Base-by-base conservation (phyloP, 148 eudicot species). In the Vaccinium darrowii region DNA sequence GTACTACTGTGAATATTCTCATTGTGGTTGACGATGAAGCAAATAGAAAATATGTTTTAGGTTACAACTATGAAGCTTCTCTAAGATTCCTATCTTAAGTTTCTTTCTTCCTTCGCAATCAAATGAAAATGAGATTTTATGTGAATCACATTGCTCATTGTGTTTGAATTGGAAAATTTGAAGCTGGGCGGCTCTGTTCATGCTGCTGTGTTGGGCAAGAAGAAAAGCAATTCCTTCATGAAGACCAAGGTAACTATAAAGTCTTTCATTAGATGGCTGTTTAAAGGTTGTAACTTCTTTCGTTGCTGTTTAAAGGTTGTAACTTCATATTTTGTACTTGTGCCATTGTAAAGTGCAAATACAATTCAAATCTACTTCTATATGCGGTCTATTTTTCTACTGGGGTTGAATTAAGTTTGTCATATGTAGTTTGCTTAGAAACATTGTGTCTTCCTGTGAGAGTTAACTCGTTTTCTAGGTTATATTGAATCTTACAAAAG, bases 221-320 rank as follows among this genome's bases (percentile, higher is more conserved):
- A 88, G 5, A 92, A 81, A 39, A 88, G 85, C 84, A 90, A 83
- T 88, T 87, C 87, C 54, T 85, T 85, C 79, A 73, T 87, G 18
- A 93, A 89, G 76, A 77, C 85, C 33, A 92, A 94, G 95, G 98
- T 95, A 78, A 81, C 33, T 9, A 36, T 9, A 25, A 58, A 49
- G 21, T 81, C 11, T 51, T 21, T 82, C 76, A 58, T 10, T 74
- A 52, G 75, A 23, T 53, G 14, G 60, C 57, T 27, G 27, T 77
- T 54, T 21, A 57, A 21, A n/a, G 4, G 72, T 76, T 16, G 67
- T 8, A 47, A 57, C 49, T 78, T 16, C 5, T 63, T 12, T 58
- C 36, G 7, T 27, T 27, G 60, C 57, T 27, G 27, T 77, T 54
- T 21, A 57, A 21, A n/a, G 4, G 72, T 76, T 16, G 67, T 8